A percentile compares a stretch with the other conserved stretches of the same genome.
These are phyloP conservation scores for Miscanthus lutarioriparius DNA, from an alignment of 176 grass and related monocot species.

Conservation along the genomic window DNA sequence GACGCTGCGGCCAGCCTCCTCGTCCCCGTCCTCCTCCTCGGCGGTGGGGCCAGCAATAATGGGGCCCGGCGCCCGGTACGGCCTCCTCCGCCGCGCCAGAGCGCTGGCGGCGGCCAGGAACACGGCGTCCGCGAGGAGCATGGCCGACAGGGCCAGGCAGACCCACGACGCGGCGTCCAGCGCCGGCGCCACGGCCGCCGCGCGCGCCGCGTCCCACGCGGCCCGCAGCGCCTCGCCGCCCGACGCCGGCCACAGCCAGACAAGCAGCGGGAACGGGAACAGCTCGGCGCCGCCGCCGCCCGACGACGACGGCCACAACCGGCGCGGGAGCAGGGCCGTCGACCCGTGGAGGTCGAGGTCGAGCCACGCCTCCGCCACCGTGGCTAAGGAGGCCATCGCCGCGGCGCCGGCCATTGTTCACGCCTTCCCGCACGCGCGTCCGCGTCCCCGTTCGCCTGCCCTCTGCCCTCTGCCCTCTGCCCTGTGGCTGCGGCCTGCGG, in stretches of 20 bases:
- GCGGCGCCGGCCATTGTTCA: slow-evolving; percentile 25
- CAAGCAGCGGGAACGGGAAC: background rate
- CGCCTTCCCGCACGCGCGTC: background rate
- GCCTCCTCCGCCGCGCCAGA: slow-evolving; percentile 35
- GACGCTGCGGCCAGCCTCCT: slow-evolving; percentile 35
- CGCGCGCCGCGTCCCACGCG: slow-evolving; percentile 54
- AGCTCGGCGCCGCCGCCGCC: background rate
- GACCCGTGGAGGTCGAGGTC: background rate
- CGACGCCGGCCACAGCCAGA: background rate
- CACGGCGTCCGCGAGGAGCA: slow-evolving; percentile 72
- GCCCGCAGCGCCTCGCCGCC: background rate
- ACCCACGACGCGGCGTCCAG: slow-evolving; percentile 45
- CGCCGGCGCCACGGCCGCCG: slow-evolving; percentile 57
- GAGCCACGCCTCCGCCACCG: slow-evolving; percentile 7
- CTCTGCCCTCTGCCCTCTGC: background rate
- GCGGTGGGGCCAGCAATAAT: slow-evolving; percentile 16
- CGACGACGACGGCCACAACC: background rate
- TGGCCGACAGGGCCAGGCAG: slow-evolving; percentile 65
- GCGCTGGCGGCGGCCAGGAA: slow-evolving; percentile 67
- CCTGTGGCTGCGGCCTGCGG: background rate
- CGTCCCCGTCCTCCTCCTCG: background rate
- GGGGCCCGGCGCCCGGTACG: slow-evolving; percentile 44
- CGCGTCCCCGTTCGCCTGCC: background rate
- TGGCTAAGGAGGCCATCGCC: background rate
- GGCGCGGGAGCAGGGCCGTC: background rate